phyloP scores from a whole-genome alignment of 2,329 filamentous ascomycete genomes.

The Claviceps citrina region DNA sequence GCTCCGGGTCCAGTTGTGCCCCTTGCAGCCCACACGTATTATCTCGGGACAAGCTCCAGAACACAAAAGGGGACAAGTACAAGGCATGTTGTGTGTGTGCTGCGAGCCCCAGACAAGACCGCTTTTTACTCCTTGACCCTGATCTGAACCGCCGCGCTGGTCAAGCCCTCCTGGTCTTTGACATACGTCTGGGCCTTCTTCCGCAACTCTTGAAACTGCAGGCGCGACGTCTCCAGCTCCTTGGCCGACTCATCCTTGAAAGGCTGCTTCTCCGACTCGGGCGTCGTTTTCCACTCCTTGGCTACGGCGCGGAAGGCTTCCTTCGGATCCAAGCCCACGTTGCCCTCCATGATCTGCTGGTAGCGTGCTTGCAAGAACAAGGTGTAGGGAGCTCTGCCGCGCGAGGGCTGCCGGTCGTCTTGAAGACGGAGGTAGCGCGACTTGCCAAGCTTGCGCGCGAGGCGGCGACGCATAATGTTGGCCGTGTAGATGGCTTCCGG shows the following conservation, averaged over 20 bases:
- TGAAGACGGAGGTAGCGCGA: slow-evolving; percentile 15
- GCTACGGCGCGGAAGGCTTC: slow-evolving; percentile 14
- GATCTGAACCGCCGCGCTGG: no score
- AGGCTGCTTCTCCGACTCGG: slow-evolving; percentile 25
- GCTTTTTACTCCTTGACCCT: no score
- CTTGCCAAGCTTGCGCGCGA: slow-evolving; percentile 22
- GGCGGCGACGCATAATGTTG: slow-evolving; percentile 30
- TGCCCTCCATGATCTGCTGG: slow-evolving; percentile 11
- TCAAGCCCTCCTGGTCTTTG: slow-evolving; percentile 6
- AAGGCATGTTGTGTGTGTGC: not conserved
- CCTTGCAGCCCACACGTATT: no score
- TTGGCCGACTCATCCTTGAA: slow-evolving; percentile 19
- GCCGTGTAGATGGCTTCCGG: slow-evolving; percentile 26
- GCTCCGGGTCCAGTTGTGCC: no score
- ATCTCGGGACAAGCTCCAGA: no score
- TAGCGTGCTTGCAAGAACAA: slow-evolving; percentile 25
- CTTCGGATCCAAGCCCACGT: slow-evolving; percentile 7
- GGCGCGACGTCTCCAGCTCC: slow-evolving; percentile 6
- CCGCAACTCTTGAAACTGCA: slow-evolving; percentile 15
- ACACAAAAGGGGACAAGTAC: no score
- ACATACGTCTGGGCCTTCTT: slow-evolving; percentile 12
- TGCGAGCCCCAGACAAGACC: no score
- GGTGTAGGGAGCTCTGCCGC: slow-evolving; percentile 17
- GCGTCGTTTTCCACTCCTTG: slow-evolving; percentile 29
- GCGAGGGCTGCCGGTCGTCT: slow-evolving; percentile 34